Conservation (phyloP, 768 basidiomycete genomes). For the Rubroboletus pulcherrimus region DNA sequence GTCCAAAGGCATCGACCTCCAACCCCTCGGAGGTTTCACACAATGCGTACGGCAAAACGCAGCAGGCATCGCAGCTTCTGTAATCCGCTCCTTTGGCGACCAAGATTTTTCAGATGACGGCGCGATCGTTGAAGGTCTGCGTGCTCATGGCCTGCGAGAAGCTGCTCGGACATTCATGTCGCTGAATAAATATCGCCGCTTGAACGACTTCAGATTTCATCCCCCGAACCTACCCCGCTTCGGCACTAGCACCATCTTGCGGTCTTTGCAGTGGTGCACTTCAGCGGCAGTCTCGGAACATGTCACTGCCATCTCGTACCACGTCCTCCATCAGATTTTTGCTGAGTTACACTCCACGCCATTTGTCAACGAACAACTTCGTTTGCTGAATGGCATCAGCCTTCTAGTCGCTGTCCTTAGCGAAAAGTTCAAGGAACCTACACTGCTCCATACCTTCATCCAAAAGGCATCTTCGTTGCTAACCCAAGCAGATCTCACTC, state of each 20-base stretch:
- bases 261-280: constrained; percentile 59
- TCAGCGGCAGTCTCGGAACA: constrained; percentile 39
- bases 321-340: constrained; percentile 72
- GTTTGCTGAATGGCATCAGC: constrained; percentile 67
- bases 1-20: constrained; percentile 29
- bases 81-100: constrained; percentile 64
- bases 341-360: constrained; percentile 60
- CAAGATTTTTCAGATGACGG: constrained; percentile 57
- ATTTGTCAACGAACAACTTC: constrained; percentile 79
- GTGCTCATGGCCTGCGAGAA: constrained; percentile 30
- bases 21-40: constrained; percentile 32
- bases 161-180: constrained; percentile 44
- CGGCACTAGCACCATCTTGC: constrained; percentile 45
- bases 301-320: constrained; percentile 63
- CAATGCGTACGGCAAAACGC: constrained; percentile 40
- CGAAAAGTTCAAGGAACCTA: constrained; percentile 50
- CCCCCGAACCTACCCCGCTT: constrained; percentile 65
- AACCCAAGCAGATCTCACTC: constrained; percentile 61
- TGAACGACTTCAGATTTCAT: constrained; percentile 50
- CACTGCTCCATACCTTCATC: constrained; percentile 64
- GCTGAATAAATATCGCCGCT: constrained; percentile 50
- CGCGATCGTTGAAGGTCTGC: constrained; percentile 46
- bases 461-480: constrained; percentile 66
- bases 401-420: constrained; percentile 67
- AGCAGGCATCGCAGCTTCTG: constrained; percentile 54